Evolutionary conservation across 2,329 filamentous ascomycete species (phyloP).

Genomic region (Tolypocladium ophioglossoides): DNA sequence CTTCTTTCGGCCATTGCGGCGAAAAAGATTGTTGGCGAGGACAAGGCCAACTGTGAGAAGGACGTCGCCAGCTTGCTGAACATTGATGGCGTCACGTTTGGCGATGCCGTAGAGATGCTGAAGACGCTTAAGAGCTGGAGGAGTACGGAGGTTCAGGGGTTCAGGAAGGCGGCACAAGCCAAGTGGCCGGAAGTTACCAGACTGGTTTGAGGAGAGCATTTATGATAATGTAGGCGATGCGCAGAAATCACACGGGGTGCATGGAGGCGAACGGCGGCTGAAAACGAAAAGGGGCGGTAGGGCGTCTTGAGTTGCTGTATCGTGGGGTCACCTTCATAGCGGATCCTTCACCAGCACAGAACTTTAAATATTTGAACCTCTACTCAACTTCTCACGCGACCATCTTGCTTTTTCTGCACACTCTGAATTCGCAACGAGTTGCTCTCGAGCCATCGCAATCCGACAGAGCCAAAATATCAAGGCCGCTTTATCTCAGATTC

Average conservation of each 20-base stretch:
- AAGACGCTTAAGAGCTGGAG: constrained; percentile 36
- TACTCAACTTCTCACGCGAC: no score
- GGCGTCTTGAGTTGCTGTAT: constrained; percentile 1
- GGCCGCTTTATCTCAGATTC: no score
- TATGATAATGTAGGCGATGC: background rate
- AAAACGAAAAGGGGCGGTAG: background rate
- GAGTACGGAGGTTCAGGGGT: constrained; percentile 35
- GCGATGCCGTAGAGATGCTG: constrained; percentile 41
- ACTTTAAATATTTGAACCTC: no score
- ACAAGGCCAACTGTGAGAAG: constrained; percentile 46
- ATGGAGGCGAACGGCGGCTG: background rate
- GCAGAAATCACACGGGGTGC: background rate
- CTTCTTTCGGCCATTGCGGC: constrained; percentile 53
- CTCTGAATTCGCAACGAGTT: no score
- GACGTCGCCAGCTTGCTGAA: constrained; percentile 51
- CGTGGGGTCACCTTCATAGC: no score
- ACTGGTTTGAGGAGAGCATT: constrained; percentile 22
- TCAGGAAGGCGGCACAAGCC: constrained; percentile 34
- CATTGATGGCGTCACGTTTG: constrained; percentile 36
- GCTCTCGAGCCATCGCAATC: no score
- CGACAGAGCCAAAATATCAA: no score
- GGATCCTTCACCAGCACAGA: no score
- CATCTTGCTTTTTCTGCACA: no score
- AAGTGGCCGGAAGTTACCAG: constrained; percentile 42
- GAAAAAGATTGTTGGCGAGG: constrained; percentile 47